A percentile compares a stretch with the other conserved stretches of the same genome.
These are phyloP conservation scores for Xylariaceae sp. DNA, from an alignment of 2,329 filamentous ascomycete genomes.

Conservation along the genomic window DNA sequence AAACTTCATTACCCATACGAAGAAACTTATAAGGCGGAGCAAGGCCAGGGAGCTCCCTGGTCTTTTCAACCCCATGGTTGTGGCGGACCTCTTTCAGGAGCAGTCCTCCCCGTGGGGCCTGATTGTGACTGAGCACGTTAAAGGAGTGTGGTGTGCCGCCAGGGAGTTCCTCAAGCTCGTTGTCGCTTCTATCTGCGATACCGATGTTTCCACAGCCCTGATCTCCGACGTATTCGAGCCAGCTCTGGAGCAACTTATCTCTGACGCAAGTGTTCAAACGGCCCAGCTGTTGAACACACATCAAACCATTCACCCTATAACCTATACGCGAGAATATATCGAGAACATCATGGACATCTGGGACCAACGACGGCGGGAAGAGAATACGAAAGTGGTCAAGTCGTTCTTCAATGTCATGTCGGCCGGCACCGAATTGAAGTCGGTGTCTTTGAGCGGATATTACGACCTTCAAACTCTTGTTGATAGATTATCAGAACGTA, in stretches of 20 bases:
- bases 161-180: conserved; percentile 43
- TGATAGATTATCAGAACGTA: conserved; percentile 12
- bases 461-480: conserved; percentile 22
- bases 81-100: conserved; percentile 54
- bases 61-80: conserved; percentile 54
- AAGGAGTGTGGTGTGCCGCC: conserved; percentile 43
- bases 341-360: conserved; percentile 33
- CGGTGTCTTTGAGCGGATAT: background rate
- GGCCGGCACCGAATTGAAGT: background rate
- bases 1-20: conserved; percentile 38
- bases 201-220: conserved; percentile 27
- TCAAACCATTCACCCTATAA: conserved; percentile 45
- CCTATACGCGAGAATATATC: conserved; percentile 46
- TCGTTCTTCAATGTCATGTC: conserved; percentile 22
- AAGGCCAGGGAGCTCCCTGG: conserved; percentile 55
- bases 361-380: conserved; percentile 14
- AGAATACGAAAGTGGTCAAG: conserved; percentile 17
- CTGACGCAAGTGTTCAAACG: conserved; percentile 37
- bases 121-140: conserved; percentile 43
- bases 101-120: conserved; percentile 51
- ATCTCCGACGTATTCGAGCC: conserved; percentile 36
- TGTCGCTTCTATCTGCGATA: conserved; percentile 32
- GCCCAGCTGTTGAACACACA: conserved; percentile 42
- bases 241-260: conserved; percentile 35
- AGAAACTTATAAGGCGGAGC: conserved; percentile 36